Conservation (phyloP, 2,329 filamentous ascomycete genomes). For the Ascochyta fabae region DNA sequence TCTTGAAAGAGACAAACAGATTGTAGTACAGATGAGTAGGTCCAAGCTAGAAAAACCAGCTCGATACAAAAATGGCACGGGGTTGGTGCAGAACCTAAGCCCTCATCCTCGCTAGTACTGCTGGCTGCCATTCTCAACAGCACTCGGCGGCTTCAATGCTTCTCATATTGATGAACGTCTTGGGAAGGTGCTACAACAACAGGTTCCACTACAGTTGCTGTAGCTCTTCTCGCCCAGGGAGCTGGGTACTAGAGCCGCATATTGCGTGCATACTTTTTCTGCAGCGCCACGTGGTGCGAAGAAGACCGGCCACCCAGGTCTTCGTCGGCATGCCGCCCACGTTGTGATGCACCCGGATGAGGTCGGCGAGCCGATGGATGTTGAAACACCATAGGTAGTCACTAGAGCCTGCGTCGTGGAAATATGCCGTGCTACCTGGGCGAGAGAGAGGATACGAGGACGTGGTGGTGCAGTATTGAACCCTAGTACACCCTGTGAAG, state of each 20-base stretch:
- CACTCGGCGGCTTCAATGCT: too few relatives aligned
- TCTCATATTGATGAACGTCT: neutral
- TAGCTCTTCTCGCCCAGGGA: conserved; percentile 1
- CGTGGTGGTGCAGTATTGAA: conserved; percentile 4
- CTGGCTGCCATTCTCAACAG: too few relatives aligned
- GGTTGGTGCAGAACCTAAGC: too few relatives aligned
- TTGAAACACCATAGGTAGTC: neutral
- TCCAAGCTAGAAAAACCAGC: too few relatives aligned
- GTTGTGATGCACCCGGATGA: conserved; percentile 5
- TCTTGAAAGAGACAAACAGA: too few relatives aligned
- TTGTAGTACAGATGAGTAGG: too few relatives aligned
- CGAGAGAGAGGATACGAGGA: neutral
- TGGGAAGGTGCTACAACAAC: conserved; percentile 1
- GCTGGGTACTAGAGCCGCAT: conserved; percentile 7
- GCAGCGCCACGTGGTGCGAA: conserved; percentile 6
- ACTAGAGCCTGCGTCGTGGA: neutral
- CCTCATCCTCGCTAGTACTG: too few relatives aligned
- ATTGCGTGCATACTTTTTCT: conserved; percentile 6
- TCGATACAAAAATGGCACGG: too few relatives aligned
- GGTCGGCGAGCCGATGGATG: neutral
- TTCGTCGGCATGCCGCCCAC: conserved; percentile 1
- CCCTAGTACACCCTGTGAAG: neutral
- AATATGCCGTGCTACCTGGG: neutral
- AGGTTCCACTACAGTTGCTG: neutral
- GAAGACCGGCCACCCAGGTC: neutral